phyloP scores from a whole-genome alignment of 1,139 yeast species.

The Magnusiomyces fungicola region DNA sequence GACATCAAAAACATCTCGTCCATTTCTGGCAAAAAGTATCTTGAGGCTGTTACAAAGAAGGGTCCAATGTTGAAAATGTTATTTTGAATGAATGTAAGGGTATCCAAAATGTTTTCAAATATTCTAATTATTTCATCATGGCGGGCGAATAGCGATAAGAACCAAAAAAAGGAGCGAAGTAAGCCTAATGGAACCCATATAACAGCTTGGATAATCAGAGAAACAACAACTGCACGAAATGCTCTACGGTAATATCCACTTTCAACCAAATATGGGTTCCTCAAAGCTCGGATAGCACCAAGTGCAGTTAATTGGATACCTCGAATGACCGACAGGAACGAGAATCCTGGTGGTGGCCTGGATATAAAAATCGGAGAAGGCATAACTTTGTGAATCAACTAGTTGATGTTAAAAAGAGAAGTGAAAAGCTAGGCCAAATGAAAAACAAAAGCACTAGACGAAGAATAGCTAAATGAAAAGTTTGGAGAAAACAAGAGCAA shows the following conservation, averaged over 20 bases:
- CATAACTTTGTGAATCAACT: constrained; percentile 26
- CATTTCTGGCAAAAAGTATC: constrained; percentile 35
- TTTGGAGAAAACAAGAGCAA: background rate
- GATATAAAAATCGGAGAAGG: constrained; percentile 46
- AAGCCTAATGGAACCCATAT: constrained; percentile 34
- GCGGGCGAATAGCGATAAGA: constrained; percentile 12
- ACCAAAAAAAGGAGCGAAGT: constrained; percentile 18
- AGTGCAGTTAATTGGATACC: constrained; percentile 48
- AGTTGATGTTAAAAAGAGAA: background rate
- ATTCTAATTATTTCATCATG: too few relatives aligned
- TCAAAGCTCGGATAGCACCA: constrained; percentile 44
- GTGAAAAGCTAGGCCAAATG: background rate
- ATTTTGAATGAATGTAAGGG: constrained; percentile 33
- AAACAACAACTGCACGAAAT: constrained; percentile 31
- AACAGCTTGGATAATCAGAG: constrained; percentile 36
- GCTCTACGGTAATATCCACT: constrained; percentile 35
- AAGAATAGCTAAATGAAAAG: background rate
- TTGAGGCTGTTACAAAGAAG: constrained; percentile 36
- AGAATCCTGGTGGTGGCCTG: constrained; percentile 45
- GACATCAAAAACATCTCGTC: constrained; percentile 26
- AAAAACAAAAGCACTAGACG: background rate
- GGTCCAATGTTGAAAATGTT: constrained; percentile 40
- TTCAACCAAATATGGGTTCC: constrained; percentile 38
- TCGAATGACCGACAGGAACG: constrained; percentile 42
- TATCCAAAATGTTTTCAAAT: constrained; percentile 21